These are phyloP conservation scores for Dipteronia dyeriana DNA, from an alignment of 345 rosid genomes.

Conservation along the genomic window DNA sequence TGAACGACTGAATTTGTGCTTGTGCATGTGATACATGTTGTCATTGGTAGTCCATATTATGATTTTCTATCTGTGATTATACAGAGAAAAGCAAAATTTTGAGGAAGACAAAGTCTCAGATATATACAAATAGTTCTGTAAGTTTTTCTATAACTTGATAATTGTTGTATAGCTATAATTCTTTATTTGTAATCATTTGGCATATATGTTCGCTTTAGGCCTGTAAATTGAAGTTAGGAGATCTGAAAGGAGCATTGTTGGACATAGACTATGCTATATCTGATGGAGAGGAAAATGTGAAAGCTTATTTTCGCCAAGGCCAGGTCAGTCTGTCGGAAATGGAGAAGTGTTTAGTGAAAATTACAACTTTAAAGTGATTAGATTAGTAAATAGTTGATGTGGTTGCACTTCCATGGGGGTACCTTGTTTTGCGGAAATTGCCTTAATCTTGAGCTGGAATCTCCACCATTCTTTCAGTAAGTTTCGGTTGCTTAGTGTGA, in stretches of 20 bases:
- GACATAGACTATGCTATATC: constrained; percentile 91
- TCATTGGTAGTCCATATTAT: background rate
- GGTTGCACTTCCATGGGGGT: background rate
- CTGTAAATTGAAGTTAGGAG: constrained; percentile 81
- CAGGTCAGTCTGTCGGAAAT: constrained; percentile 56
- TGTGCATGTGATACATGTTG: background rate
- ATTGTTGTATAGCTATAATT: background rate
- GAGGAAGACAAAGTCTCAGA: constrained; percentile 89
- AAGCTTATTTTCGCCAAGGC: constrained; percentile 96
- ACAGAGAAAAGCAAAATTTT: constrained; percentile 72
- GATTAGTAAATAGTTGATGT: background rate
- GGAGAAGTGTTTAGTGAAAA: background rate
- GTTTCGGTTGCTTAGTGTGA: background rate
- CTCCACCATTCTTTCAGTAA: background rate
- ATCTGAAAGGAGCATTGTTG: constrained; percentile 80
- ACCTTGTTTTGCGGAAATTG: background rate
- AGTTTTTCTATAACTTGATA: constrained; percentile 27
- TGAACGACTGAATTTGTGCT: constrained; percentile 8
- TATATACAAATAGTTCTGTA: constrained; percentile 90
- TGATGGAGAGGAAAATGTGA: constrained; percentile 77
- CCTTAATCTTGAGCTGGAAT: background rate
- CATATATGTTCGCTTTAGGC: constrained; percentile 46
- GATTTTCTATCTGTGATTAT: constrained; percentile 20
- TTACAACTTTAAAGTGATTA: background rate
- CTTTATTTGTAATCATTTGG: background rate